A percentile compares a stretch with the other conserved stretches of the same genome.
These are phyloP conservation scores for Skeletonema grethae DNA, from an alignment of 108 stramenopile genomes.

Conservation along the genomic window DNA sequence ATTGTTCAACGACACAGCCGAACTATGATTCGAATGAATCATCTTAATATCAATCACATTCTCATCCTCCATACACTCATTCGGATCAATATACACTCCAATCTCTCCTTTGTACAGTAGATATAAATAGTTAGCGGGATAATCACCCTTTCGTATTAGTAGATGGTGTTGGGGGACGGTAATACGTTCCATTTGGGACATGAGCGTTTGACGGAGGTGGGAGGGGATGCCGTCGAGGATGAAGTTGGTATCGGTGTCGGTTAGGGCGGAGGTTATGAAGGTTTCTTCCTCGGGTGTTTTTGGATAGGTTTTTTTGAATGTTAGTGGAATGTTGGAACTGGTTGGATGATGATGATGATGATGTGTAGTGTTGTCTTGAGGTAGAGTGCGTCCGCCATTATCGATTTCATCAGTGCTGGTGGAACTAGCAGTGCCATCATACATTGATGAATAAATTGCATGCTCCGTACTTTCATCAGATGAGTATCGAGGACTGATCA, in stretches of 20 bases:
- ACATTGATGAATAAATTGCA: background rate
- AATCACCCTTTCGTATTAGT: slow-evolving; percentile 28
- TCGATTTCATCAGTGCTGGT: no score
- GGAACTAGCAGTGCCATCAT: background rate
- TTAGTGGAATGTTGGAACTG: no score
- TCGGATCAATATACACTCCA: slow-evolving; percentile 41
- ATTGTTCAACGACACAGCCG: background rate
- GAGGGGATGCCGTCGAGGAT: slow-evolving; percentile 33
- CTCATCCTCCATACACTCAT: slow-evolving; percentile 39
- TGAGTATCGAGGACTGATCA: slow-evolving; percentile 3
- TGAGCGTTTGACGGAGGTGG: slow-evolving; percentile 31
- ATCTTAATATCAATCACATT: slow-evolving; percentile 26
- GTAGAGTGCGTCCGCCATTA: no score
- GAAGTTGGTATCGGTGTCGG: slow-evolving; percentile 38
- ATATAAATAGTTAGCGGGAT: slow-evolving; percentile 32
- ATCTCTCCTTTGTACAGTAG: slow-evolving; percentile 34
- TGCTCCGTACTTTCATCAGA: background rate
- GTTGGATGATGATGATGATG: background rate
- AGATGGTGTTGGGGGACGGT: slow-evolving; percentile 28
- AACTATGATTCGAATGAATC: background rate
- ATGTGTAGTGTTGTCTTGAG: background rate
- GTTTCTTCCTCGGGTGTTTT: slow-evolving; percentile 38
- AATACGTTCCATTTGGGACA: slow-evolving; percentile 30
- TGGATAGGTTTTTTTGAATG: background rate
- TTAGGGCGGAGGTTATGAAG: slow-evolving; percentile 31